These are phyloP conservation scores for Flaveria ramosissima DNA, from an alignment of 129 eudicot genomes.

Conservation along the genomic window DNA sequence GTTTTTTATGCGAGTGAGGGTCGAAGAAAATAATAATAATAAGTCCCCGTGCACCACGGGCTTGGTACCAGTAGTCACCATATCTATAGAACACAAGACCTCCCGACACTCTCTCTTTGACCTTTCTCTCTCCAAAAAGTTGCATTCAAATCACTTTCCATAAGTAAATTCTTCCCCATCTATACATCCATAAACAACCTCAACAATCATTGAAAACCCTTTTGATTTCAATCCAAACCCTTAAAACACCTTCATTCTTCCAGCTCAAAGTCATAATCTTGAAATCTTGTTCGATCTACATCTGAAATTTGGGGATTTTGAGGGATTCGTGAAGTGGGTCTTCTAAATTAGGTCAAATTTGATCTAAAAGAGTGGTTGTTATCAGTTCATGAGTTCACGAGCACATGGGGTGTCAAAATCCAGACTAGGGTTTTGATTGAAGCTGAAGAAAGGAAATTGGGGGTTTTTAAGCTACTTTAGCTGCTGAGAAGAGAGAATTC, in stretches of 20 bases:
- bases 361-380: not conserved
- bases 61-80: too few species aligned
- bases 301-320: not conserved
- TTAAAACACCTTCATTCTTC: not conserved
- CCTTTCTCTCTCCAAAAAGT: constrained; percentile 26
- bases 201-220: not conserved
- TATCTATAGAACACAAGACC: not conserved
- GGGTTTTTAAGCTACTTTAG: constrained; percentile 14
- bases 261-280: not conserved
- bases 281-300: constrained; percentile 13
- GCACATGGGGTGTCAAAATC: constrained; percentile 11
- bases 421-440: constrained; percentile 46
- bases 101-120: constrained; percentile 28
- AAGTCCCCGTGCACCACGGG: too few species aligned
- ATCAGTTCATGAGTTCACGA: not conserved
- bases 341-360: constrained; percentile 12
- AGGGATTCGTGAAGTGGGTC: constrained; percentile 2
- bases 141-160: constrained; percentile 25
- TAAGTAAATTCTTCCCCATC: not conserved
- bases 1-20: too few species aligned
- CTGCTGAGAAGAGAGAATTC: constrained; percentile 10
- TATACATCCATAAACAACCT: constrained; percentile 8
- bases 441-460: constrained; percentile 28
- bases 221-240: constrained; percentile 16
- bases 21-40: too few species aligned